Base-by-base conservation (phyloP, 2,329 filamentous ascomycete species). In the Knufia petricola region DNA sequence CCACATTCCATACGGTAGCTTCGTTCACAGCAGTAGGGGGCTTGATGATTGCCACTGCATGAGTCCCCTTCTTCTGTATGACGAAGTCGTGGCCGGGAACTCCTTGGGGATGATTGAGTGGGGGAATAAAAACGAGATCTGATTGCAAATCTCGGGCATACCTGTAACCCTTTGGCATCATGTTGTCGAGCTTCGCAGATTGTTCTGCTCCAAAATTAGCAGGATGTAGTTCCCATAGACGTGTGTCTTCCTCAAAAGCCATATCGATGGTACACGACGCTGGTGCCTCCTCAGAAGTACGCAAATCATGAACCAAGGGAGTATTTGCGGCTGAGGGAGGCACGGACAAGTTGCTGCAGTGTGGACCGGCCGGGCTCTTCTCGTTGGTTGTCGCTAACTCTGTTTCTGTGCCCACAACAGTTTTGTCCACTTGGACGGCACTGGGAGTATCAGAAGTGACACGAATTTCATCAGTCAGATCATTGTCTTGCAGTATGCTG, bases 191-290 rank as follows among this genome's bases (percentile, higher is more conserved):
- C 7, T 31, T 26, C 3, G 3, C n/a, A n/a, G n/a, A 15, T 2
- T 44, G 3, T 20, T 44, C 41, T n/a, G 24, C 10, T 8, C 19
- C 17, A 7, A 44, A 6, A 21, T 32, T 30, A n/a, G 4, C 17
- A 30, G 41, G 41, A 21, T 44, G 41, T 7, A 44, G 4, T 15
- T 26, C 24, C 4, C 32, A n/a, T 7, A 15, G 8, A 3, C 28
- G 41, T 20, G 41, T 12, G 19, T 44, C 41, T 44, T 32, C n/a
- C 6, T 30, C 17, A 17, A 44, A 44, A 6, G 41, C 41, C 9
- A 44, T 32, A 20, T 44, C 24, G 9, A 44, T n/a, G 13, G 15
- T 28, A n/a, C n/a, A n/a, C n/a, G n/a, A n/a, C n/a, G n/a, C n/a
- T n/a, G n/a, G n/a, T n/a, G n/a, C n/a, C n/a, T n/a, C n/a, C n/a